Evolutionary conservation across 2,329 filamentous ascomycete genomes (phyloP).

Genomic region (Colletotrichum agaves): DNA sequence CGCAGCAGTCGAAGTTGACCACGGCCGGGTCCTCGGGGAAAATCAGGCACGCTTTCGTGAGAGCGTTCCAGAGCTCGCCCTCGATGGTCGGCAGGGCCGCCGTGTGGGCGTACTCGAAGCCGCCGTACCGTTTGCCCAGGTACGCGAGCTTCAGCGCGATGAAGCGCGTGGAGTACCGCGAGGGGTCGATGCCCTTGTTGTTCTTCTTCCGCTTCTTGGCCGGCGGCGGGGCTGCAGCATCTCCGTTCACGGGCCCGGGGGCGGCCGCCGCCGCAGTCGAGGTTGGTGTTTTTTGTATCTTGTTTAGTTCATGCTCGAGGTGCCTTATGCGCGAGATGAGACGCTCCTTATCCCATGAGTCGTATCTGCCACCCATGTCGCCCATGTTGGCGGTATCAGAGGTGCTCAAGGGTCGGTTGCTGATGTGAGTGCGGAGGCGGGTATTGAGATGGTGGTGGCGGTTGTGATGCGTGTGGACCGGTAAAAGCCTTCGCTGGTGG

Average conservation of each 20-base stretch:
- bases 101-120: slow-evolving; percentile 86
- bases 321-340: slow-evolving; percentile 75
- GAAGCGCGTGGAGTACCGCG: slow-evolving; percentile 82
- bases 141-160: slow-evolving; percentile 96
- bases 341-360: slow-evolving; percentile 73
- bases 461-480: neutral
- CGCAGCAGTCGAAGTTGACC: slow-evolving; percentile 83
- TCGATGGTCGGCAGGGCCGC: slow-evolving; percentile 85
- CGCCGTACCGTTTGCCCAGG: slow-evolving; percentile 89
- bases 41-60: slow-evolving; percentile 85
- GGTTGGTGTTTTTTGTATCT: slow-evolving; percentile 53
- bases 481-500: neutral
- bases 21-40: slow-evolving; percentile 71
- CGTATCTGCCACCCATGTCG: slow-evolving; percentile 60
- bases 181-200: slow-evolving; percentile 72
- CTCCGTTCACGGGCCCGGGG: slow-evolving; percentile 14
- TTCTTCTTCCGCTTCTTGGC: slow-evolving; percentile 52
- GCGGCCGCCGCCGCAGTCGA: slow-evolving; percentile 41
- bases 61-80: slow-evolving; percentile 91
- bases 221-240: slow-evolving; percentile 23
- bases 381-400: slow-evolving; percentile 33
- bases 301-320: slow-evolving; percentile 72
- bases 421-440: neutral
- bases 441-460: slow-evolving; percentile 3
- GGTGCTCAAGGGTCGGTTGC: slow-evolving; percentile 20